Evolutionary conservation across 108 stramenopile genomes (phyloP).

Genomic region (Hondaea fermentalgiana): DNA sequence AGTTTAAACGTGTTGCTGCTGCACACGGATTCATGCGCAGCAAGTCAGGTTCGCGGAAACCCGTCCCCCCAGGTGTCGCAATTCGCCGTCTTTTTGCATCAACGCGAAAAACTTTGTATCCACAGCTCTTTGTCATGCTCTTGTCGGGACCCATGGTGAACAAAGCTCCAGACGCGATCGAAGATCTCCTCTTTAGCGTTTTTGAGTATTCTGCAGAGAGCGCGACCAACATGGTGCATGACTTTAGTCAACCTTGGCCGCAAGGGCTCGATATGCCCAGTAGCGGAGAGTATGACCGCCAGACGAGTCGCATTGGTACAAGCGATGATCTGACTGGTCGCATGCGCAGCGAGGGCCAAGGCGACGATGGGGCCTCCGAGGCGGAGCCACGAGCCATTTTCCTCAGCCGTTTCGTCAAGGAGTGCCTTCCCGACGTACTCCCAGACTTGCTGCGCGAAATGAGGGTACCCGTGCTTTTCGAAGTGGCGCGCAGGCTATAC

Average conservation of each 20-base stretch:
- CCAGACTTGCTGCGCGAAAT: not conserved
- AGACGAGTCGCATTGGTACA: not conserved
- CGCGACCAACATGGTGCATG: not conserved
- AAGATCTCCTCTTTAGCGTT: not conserved
- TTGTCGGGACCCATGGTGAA: not conserved
- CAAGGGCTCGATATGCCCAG: not conserved
- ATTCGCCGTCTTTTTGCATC: not conserved
- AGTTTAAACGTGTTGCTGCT: not conserved
- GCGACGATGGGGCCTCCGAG: not conserved
- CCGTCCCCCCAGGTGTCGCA: not conserved
- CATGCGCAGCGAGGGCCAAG: too few relatives aligned
- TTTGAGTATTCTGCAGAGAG: not conserved
- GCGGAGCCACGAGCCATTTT: not conserved
- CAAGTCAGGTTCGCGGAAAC: not conserved
- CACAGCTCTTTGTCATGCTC: conserved; percentile 16
- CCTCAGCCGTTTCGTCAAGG: not conserved
- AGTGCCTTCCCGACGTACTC: not conserved
- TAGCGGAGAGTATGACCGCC: not conserved
- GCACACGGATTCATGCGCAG: not conserved
- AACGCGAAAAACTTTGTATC: not conserved
- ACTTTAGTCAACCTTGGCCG: not conserved
- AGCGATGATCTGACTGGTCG: too few relatives aligned
- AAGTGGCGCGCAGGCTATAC: not conserved
- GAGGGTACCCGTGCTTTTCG: not conserved
- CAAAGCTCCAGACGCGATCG: not conserved